phyloP scores from a whole-genome alignment of 805 yeast genomes.

The Candida cerambycidarum region DNA sequence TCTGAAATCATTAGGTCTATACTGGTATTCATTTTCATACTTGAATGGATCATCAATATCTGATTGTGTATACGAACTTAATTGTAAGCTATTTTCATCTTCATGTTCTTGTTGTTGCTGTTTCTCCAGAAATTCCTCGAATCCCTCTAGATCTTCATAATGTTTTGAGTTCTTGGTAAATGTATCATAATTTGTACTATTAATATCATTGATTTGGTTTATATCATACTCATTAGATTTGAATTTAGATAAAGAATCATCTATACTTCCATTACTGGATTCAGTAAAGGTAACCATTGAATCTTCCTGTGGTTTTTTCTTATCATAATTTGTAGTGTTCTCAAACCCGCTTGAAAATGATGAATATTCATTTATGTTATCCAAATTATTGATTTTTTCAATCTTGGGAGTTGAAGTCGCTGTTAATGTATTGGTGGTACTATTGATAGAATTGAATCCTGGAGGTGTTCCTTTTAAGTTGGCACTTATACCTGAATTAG shows the following conservation, averaged over 20 bases:
- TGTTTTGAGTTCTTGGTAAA: not conserved
- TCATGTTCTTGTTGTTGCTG: too few relatives aligned
- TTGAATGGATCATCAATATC: not conserved
- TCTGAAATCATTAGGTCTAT: not conserved
- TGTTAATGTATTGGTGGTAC: slow-evolving; percentile 19
- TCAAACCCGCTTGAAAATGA: slow-evolving; percentile 35
- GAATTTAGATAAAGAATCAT: not conserved
- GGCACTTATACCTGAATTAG: not conserved
- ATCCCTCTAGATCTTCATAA: too few relatives aligned
- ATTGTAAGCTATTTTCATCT: not conserved
- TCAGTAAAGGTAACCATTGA: slow-evolving; percentile 3
- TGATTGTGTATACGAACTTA: slow-evolving; percentile 1
- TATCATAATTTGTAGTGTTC: slow-evolving; percentile 1
- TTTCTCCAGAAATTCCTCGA: too few relatives aligned
- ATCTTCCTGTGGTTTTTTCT: not conserved
- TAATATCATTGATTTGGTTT: slow-evolving; percentile 1
- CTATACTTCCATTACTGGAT: slow-evolving; percentile 5
- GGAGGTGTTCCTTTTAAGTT: not conserved
- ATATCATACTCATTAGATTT: slow-evolving; percentile 1
- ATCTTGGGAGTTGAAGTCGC: slow-evolving; percentile 43
- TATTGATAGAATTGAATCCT: not conserved
- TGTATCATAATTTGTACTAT: slow-evolving; percentile 1
- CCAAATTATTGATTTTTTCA: slow-evolving; percentile 18
- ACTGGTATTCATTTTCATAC: slow-evolving; percentile 1
- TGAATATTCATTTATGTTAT: slow-evolving; percentile 23